A percentile compares a stretch with the other conserved stretches of the same genome.
phyloP scores from a whole-genome alignment of 352 stramenopile species.

The Pythium catenulatum region DNA sequence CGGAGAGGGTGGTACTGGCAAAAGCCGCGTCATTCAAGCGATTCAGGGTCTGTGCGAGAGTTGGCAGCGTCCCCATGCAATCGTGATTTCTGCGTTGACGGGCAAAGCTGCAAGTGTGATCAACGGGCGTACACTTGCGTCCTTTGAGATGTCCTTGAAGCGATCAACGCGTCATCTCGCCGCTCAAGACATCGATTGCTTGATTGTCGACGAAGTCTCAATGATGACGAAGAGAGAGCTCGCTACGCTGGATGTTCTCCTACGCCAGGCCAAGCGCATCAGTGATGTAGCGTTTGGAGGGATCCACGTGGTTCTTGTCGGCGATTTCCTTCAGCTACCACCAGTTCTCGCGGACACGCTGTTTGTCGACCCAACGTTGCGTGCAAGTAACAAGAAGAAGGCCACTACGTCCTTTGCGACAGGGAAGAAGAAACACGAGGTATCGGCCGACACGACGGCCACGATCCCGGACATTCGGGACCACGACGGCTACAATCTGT shows the following conservation, averaged over 20 bases:
- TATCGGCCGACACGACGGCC: too few relatives aligned
- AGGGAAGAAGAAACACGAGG: too few relatives aligned
- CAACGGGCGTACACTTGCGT: conserved; percentile 15
- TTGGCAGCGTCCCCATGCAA: neutral
- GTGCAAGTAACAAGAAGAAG: too few relatives aligned
- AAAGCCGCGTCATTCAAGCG: conserved; percentile 33
- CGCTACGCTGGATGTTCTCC: neutral
- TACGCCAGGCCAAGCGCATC: conserved; percentile 13
- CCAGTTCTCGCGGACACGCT: neutral
- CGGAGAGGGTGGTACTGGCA: conserved; percentile 6
- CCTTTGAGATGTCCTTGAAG: conserved; percentile 17
- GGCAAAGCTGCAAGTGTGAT: conserved; percentile 46
- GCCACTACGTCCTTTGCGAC: too few relatives aligned
- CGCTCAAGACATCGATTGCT: conserved; percentile 38
- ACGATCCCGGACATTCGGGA: too few relatives aligned
- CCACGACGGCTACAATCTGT: conserved; percentile 5
- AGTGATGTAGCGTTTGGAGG: neutral
- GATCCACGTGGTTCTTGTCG: conserved; percentile 9
- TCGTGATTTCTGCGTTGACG: conserved; percentile 9
- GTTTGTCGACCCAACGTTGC: neutral
- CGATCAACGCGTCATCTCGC: neutral
- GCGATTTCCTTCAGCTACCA: conserved; percentile 7
- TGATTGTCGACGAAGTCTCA: conserved; percentile 52
- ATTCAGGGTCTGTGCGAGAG: neutral
- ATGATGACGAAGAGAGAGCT: conserved; percentile 51